These are phyloP conservation scores for Ceratopteris richardii DNA, from an alignment of 75 land plant genomes.

Conservation along the genomic window DNA sequence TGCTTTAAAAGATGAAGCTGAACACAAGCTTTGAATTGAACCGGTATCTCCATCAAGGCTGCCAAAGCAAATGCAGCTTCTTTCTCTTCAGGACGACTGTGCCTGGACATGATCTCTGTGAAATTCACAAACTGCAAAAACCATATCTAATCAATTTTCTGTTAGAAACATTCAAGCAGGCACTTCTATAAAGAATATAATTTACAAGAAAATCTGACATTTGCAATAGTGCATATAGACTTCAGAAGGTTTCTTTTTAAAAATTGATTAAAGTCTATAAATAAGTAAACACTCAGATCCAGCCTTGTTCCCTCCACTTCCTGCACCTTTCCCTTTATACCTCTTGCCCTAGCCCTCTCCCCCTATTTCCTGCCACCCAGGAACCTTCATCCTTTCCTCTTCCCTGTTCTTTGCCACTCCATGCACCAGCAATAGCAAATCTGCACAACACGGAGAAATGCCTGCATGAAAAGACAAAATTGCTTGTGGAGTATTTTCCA, in stretches of 20 bases:
- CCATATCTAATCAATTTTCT: background rate
- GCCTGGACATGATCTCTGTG: constrained; percentile 44
- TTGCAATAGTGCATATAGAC: no score
- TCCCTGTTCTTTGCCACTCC: no score
- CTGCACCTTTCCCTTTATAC: background rate
- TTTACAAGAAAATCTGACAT: no score
- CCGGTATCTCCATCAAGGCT: constrained; percentile 52
- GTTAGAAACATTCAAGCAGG: background rate
- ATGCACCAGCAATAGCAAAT: background rate
- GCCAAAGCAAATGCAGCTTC: constrained; percentile 43
- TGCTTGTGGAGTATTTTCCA: no score
- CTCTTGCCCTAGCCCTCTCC: background rate
- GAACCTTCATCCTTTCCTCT: no score
- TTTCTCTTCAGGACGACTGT: constrained; percentile 12
- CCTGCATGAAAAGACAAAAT: no score
- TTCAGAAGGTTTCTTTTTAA: no score
- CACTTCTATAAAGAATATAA: no score
- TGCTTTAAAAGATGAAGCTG: constrained; percentile 21
- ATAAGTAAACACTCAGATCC: no score
- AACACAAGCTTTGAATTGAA: constrained; percentile 35
- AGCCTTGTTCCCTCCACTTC: background rate
- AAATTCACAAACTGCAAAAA: constrained; percentile 49
- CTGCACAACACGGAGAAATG: no score
- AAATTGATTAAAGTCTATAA: no score
- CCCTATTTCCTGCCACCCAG: background rate